phyloP scores from a whole-genome alignment of 108 stramenopile species.

The Phaeodactylum tricornutum region DNA sequence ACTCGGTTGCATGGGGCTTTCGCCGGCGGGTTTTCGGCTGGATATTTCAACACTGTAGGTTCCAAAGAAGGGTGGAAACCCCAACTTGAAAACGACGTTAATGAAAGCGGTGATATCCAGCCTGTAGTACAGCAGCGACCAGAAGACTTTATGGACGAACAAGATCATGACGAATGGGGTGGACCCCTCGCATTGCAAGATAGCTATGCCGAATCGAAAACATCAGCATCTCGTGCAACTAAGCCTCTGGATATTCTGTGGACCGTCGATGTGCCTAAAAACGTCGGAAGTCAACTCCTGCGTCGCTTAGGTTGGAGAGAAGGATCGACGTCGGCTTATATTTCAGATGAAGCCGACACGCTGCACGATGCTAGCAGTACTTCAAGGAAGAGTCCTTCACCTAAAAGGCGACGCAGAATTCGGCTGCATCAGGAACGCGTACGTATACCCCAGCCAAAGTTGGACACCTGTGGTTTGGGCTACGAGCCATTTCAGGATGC shows the following conservation, averaged over 20 bases:
- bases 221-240: conserved; percentile 5
- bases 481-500: conserved; percentile 64
- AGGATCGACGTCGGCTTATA: conserved; percentile 36
- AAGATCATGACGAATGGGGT: conserved; percentile 48
- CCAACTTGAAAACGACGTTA: conserved; percentile 10
- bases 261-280: background rate
- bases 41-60: conserved; percentile 82
- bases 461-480: conserved; percentile 60
- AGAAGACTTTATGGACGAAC: conserved; percentile 58
- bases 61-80: conserved; percentile 79
- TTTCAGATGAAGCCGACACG: conserved; percentile 9
- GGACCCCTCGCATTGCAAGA: conserved; percentile 16
- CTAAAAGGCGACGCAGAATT: conserved; percentile 25
- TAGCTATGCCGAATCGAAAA: background rate
- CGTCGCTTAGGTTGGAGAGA: conserved; percentile 53
- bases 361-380: conserved; percentile 3
- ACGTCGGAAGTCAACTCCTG: conserved; percentile 49
- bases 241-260: background rate
- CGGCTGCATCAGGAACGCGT: conserved; percentile 25
- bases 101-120: conserved; percentile 3
- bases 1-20: conserved; percentile 63
- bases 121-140: conserved; percentile 22
- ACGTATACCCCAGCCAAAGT: conserved; percentile 58
- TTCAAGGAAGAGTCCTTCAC: no score
- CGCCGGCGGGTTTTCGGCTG: conserved; percentile 79